Evolutionary conservation across 495 filamentous ascomycete genomes (phyloP).

Genomic region (Cenococcum geophilum): DNA sequence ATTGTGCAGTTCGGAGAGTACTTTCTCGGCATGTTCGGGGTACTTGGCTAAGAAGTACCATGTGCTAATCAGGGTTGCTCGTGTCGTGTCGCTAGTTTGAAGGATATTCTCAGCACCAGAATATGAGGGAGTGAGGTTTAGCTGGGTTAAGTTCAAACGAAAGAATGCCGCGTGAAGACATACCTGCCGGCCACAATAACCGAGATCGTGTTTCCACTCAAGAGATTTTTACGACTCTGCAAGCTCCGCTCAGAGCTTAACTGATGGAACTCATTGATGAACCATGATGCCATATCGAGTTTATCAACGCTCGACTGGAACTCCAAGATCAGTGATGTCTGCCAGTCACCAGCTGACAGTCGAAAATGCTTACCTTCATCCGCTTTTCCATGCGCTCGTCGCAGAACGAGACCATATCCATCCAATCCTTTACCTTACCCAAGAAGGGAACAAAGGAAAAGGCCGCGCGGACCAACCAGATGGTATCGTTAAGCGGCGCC

Average conservation of each 20-base stretch:
- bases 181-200: constrained; percentile 2
- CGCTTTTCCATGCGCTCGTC: constrained; percentile 12
- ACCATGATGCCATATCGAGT: background rate
- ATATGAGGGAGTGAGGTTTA: background rate
- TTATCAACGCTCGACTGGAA: background rate
- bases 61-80: constrained; percentile 6
- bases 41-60: constrained; percentile 13
- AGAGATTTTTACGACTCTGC: background rate
- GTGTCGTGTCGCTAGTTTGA: constrained; percentile 10
- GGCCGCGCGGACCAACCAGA: constrained; percentile 5
- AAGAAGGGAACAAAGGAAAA: constrained; percentile 11
- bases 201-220: background rate
- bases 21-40: constrained; percentile 8
- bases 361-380: constrained; percentile 9
- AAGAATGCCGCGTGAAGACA: background rate
- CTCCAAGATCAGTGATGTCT: background rate
- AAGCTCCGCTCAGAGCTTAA: background rate
- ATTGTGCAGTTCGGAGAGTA: background rate
- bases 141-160: background rate
- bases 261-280: background rate
- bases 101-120: background rate
- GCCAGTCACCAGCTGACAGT: background rate
- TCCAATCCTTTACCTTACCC: constrained; percentile 4
- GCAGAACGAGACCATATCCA: constrained; percentile 16
- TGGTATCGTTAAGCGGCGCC: constrained; percentile 3